Conservation (phyloP, 2,329 filamentous ascomycete genomes). For the Arthrobotrys megalospora region DNA sequence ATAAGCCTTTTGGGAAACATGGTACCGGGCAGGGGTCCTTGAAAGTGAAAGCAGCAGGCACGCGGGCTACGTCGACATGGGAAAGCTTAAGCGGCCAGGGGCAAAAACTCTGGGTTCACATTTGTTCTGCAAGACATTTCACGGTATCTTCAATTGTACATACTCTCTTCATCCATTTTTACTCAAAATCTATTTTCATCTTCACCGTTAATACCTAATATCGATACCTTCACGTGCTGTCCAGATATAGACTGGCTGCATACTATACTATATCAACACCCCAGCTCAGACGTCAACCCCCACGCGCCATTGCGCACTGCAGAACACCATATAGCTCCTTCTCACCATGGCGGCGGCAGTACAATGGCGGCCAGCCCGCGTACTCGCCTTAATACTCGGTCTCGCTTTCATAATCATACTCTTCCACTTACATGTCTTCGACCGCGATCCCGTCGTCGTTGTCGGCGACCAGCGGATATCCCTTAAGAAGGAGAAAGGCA, state of each 20-base stretch:
- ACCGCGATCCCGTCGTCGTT: slow-evolving; percentile 47
- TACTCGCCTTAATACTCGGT: slow-evolving; percentile 21
- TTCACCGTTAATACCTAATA: background rate
- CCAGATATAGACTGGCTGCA: too few species aligned
- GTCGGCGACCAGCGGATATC: slow-evolving; percentile 49
- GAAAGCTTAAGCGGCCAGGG: slow-evolving; percentile 28
- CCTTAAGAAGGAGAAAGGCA: slow-evolving; percentile 58
- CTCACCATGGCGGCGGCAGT: slow-evolving; percentile 38
- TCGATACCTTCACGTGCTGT: too few species aligned
- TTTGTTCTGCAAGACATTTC: too few species aligned
- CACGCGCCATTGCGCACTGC: background rate
- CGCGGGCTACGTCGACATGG: background rate
- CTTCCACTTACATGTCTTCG: slow-evolving; percentile 4
- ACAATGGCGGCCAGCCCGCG: slow-evolving; percentile 40
- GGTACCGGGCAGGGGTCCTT: slow-evolving; percentile 1
- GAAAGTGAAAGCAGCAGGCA: slow-evolving; percentile 1
- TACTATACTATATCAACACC: too few species aligned
- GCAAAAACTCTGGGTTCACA: background rate
- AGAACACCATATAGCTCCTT: background rate
- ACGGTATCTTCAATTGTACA: too few species aligned
- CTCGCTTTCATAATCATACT: slow-evolving; percentile 23
- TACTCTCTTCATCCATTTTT: background rate
- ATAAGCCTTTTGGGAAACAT: slow-evolving; percentile 23
- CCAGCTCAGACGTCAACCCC: background rate
- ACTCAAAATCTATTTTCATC: background rate